Base-by-base conservation (phyloP, 2,329 filamentous ascomycete genomes). In the Fusarium nematophilum region DNA sequence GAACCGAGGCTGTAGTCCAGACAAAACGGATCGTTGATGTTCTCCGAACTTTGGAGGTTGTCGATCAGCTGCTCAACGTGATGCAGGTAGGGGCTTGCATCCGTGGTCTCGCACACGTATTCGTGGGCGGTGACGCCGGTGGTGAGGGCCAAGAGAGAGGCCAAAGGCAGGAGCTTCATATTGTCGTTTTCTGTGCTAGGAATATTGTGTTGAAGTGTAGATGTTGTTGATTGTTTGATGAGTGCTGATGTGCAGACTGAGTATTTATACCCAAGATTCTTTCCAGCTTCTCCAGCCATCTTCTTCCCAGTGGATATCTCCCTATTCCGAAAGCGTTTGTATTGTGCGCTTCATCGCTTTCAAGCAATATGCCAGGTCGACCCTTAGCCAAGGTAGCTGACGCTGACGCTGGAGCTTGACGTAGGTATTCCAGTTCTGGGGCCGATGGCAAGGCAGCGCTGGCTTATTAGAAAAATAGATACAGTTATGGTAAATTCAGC, bases 1-100 rank as follows among this genome's bases (percentile, higher is more conserved):
- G 42, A 45, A 5, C 42, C 42, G 10, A 45, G 30, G 7, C 42
- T 17, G 30, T 34, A 45, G 30, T 45, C 42, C 6, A 45, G 13
- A 5, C 29, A 21, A 6, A 6, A 4, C 4, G 21, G 4, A 6
- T 21, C 21, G 21, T 21, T 21, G 21, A 45, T 9, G 30, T 14
- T 26, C 21, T 36, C 26, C 8, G 23, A n/a, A 8, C n/a, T n/a
- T 3, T 9, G 9, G 14, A 45, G 42, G 9, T 26, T 17, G 42
- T 26, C 21, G 7, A 45, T 45, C 18, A 45, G 25, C 8, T 45
- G 21, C 13, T 45, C 25, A 27, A 34, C 42, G 21, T 45, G 42
- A 3, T 36, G 42, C 10, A 45, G 42, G n/a, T 45, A 45, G 21
- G 42, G 30, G 14, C 42, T 45, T 18, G n/a, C 42, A 8, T 45